Percentiles rank a stretch among this genome's conserved stretches.
Evolutionary conservation across 768 basidiomycete genomes (phyloP).

Genomic region (Lactarius evosmus): DNA sequence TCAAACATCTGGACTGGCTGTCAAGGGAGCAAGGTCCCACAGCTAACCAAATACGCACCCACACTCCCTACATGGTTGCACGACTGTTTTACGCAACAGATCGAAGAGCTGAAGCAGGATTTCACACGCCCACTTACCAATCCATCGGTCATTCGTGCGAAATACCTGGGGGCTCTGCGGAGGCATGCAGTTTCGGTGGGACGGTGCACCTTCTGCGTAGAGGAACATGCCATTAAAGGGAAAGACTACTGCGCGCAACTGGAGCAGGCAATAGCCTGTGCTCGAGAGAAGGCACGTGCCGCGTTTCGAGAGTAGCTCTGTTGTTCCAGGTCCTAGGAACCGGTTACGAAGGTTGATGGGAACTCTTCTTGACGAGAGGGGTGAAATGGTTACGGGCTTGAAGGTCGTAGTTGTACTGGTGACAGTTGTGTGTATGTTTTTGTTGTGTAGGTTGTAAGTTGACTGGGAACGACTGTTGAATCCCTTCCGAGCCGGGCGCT

Average conservation of each 20-base stretch:
- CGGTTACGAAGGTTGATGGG: background rate
- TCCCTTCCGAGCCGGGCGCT: background rate
- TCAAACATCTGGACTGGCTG: background rate
- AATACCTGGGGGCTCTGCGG: background rate
- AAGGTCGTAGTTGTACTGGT: background rate
- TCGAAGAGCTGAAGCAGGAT: background rate
- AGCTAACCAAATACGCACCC: background rate
- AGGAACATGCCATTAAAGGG: background rate
- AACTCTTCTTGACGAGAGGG: background rate
- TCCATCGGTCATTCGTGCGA: background rate
- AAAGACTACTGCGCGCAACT: background rate
- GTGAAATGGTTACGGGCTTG: background rate
- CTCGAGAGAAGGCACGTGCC: background rate
- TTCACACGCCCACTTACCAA: background rate
- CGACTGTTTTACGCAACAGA: background rate
- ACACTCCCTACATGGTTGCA: background rate
- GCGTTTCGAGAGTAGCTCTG: background rate
- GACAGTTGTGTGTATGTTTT: background rate
- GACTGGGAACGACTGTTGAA: background rate
- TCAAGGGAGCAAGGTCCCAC: accelerated
- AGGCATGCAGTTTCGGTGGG: background rate
- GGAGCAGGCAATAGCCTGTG: background rate
- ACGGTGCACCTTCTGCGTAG: background rate
- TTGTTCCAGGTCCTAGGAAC: no score
- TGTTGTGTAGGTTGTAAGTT: background rate